Conservation (phyloP, 306 rosid species). For the Purshia tridentata region DNA sequence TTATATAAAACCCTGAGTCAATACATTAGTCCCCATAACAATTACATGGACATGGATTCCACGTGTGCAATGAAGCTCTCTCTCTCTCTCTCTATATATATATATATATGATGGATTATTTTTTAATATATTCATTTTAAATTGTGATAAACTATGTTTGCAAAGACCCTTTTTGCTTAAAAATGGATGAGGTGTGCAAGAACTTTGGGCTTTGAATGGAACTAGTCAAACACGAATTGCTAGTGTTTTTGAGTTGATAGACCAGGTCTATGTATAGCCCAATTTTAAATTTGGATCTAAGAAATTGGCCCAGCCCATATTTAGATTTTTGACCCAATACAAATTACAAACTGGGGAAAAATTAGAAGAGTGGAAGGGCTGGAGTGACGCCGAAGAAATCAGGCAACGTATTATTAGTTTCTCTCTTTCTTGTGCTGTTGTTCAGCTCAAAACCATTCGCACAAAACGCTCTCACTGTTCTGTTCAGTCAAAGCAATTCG, state of each 20-base stretch:
- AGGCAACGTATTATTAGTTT: background rate
- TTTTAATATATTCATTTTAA: too few relatives aligned
- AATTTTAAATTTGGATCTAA: background rate
- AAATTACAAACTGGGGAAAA: background rate
- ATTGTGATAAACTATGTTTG: too few relatives aligned
- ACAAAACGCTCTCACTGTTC: conserved; percentile 14
- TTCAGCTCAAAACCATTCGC: background rate
- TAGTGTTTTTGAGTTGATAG: background rate
- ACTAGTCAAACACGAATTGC: too few relatives aligned
- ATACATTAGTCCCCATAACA: too few relatives aligned
- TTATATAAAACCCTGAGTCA: too few relatives aligned
- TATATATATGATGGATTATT: too few relatives aligned
- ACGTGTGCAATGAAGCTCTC: too few relatives aligned
- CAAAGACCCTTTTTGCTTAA: too few relatives aligned
- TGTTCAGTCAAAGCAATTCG: conserved; percentile 2
- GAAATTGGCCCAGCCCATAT: background rate
- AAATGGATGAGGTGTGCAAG: too few relatives aligned
- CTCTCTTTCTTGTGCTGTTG: background rate
- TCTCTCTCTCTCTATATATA: too few relatives aligned
- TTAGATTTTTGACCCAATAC: background rate
- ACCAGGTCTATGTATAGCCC: background rate
- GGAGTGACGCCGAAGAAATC: conserved; percentile 23
- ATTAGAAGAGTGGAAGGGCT: background rate
- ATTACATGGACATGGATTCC: too few relatives aligned
- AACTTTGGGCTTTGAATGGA: too few relatives aligned